These are phyloP conservation scores for Candida tallmaniae DNA, from an alignment of 805 yeast species.

Conservation along the genomic window DNA sequence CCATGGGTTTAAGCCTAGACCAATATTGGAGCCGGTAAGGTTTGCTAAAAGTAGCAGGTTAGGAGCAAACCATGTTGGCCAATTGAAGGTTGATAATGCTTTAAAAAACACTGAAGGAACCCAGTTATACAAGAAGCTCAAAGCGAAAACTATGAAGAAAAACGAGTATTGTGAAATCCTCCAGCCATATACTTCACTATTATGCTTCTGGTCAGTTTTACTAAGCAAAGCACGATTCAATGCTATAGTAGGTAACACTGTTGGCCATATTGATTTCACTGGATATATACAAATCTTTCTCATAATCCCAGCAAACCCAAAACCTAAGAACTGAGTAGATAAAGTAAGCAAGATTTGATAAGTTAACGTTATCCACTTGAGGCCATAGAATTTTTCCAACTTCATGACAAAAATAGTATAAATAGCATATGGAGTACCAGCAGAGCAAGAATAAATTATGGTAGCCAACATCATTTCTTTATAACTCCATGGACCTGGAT, in stretches of 20 bases:
- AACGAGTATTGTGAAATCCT: constrained; percentile 38
- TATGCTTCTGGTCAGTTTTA: constrained; percentile 18
- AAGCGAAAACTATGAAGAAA: constrained; percentile 27
- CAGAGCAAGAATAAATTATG: constrained; percentile 39
- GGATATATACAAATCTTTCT: constrained; percentile 49
- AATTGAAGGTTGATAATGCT: constrained; percentile 36
- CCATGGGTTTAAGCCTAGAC: constrained; percentile 39
- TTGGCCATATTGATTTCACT: constrained; percentile 41
- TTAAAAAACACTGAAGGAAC: constrained; percentile 37
- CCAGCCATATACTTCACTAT: constrained; percentile 31
- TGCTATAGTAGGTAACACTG: constrained; percentile 40
- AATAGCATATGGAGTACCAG: constrained; percentile 39
- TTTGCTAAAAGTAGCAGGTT: constrained; percentile 36
- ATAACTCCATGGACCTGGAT: constrained; percentile 41
- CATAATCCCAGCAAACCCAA: constrained; percentile 63
- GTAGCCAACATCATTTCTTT: constrained; percentile 45
- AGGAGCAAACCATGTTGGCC: constrained; percentile 44
- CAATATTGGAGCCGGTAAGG: constrained; percentile 32
- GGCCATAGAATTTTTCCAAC: constrained; percentile 36
- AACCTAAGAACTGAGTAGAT: constrained; percentile 60
- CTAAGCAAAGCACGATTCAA: constrained; percentile 38
- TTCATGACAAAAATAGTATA: constrained; percentile 43
- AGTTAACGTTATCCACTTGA: constrained; percentile 44
- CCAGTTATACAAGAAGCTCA: constrained; percentile 41
- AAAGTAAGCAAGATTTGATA: constrained; percentile 50